Conservation (phyloP, 23 red algal genomes). For the Chondrus crispus region DNA sequence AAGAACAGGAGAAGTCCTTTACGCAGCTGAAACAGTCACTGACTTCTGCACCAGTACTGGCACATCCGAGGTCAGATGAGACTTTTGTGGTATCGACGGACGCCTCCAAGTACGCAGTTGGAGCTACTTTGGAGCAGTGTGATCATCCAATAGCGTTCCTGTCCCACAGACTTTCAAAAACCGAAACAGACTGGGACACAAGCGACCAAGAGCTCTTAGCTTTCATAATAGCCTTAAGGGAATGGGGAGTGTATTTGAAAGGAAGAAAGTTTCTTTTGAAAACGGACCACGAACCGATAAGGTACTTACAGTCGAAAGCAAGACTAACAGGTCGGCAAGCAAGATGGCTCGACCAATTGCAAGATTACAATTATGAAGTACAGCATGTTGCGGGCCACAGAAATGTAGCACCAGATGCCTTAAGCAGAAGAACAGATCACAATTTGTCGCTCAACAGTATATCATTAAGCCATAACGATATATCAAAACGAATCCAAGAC, state of each 20-base stretch:
- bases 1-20: background rate
- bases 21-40: background rate
- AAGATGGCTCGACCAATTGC: slow-evolving; percentile 30
- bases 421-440: background rate
- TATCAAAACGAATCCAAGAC: background rate
- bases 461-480: background rate
- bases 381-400: background rate
- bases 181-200: background rate
- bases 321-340: slow-evolving; percentile 17
- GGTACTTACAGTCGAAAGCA: slow-evolving; percentile 26
- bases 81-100: background rate
- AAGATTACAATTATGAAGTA: slow-evolving; percentile 3
- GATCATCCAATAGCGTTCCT: background rate
- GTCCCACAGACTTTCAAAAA: background rate
- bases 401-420: slow-evolving; percentile 28
- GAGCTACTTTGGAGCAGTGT: background rate
- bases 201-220: background rate
- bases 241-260: slow-evolving; percentile 35
- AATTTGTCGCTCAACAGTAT: background rate
- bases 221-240: background rate
- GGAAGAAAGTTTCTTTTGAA: slow-evolving; percentile 11
- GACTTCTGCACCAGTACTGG: background rate
- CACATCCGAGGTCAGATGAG: background rate
- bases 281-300: slow-evolving; percentile 47
- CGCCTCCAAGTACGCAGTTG: background rate